Evolutionary conservation across 2,329 filamentous ascomycete genomes (phyloP).

Genomic region (Dothideomycetes sp.): DNA sequence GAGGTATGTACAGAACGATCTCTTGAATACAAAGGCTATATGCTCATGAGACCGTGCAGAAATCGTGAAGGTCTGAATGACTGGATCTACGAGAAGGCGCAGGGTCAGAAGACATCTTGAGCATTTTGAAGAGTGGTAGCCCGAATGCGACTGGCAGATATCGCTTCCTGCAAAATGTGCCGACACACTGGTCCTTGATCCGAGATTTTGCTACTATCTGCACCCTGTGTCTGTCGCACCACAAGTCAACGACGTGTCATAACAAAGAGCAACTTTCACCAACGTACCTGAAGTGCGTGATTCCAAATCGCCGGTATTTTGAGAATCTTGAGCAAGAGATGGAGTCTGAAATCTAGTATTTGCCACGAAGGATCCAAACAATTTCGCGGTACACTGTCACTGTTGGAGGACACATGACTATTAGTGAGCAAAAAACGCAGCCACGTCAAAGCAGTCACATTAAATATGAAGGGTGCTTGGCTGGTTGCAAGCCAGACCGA

Average conservation of each 20-base stretch:
- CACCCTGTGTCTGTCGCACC: not conserved
- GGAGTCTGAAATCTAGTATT: constrained; percentile 14
- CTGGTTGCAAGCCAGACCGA: constrained; percentile 10
- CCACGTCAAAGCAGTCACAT: too few species aligned
- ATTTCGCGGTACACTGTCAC: constrained; percentile 22
- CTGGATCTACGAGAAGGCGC: constrained; percentile 85
- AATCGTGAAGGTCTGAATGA: constrained; percentile 88
- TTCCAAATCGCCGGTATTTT: too few species aligned
- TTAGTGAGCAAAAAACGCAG: constrained; percentile 18
- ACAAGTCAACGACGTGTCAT: not conserved
- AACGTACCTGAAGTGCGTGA: constrained; percentile 1
- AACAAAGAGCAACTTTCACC: not conserved
- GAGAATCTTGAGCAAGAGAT: too few species aligned
- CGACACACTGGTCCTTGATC: too few species aligned
- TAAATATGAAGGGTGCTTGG: constrained; percentile 16
- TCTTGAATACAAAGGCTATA: constrained; percentile 5
- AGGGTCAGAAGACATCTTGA: constrained; percentile 46
- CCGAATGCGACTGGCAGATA: not conserved
- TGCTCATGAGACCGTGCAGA: constrained; percentile 31
- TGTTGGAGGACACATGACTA: constrained; percentile 24
- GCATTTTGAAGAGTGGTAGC: not conserved
- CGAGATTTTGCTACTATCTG: not conserved
- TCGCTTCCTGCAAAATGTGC: too few species aligned
- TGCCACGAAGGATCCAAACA: constrained; percentile 20
- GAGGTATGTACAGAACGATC: constrained; percentile 40